Evolutionary conservation across 2,329 filamentous ascomycete species (phyloP), one percentile per base, ranked within the genome.

Genomic region (Rhinocladiella similis): DNA sequence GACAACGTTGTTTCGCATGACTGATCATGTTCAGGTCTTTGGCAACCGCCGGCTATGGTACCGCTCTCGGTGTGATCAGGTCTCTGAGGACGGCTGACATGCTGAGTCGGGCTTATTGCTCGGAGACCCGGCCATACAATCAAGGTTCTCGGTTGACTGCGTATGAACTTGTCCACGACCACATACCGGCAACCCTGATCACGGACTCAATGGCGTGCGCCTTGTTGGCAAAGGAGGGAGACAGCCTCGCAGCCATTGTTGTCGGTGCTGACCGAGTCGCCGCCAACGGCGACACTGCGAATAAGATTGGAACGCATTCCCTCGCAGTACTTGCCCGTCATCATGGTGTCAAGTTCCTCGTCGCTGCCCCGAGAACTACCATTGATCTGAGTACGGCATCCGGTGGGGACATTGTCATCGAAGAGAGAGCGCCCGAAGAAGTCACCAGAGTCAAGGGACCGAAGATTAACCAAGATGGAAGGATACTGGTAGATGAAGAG

Each of bases 171-270:
- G 89, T 95, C 6, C 93, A 92, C 70, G 94, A 99, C 73, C 78
- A 85, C 14, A 96, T 99, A 53, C 93, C 94, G 2, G 87, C 91
- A 45, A 97, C 92, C 0, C 79, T 99, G 47, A 87, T 99, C 65
- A 96, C 93, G 0, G 94, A 99, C 74, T 97, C 91, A 27, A 99
- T 99, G 94, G 94, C 91, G 1, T 92, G 87, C 12, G 88, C 93
- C 0, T 81, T 99, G 7, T 88, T 99, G 69, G 80, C 63, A 57
- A 73, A 56, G 68, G 53, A 79, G 19, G 74, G 80, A 36, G 81
- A 85, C 68, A 85, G 87, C 67, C 89, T 99, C 57, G 83, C 85
- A 5, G 93, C 91, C 5, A 90, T 99, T 50, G 87, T 99, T 27
- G 94, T 99, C 0, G 94, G 94, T 25, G 94, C 94, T 2, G 94